Percentiles rank a stretch among this genome's conserved stretches.
These are phyloP conservation scores for Coemansia sp. DNA, from an alignment of 192 early-diverging fungal species.

Conservation along the genomic window DNA sequence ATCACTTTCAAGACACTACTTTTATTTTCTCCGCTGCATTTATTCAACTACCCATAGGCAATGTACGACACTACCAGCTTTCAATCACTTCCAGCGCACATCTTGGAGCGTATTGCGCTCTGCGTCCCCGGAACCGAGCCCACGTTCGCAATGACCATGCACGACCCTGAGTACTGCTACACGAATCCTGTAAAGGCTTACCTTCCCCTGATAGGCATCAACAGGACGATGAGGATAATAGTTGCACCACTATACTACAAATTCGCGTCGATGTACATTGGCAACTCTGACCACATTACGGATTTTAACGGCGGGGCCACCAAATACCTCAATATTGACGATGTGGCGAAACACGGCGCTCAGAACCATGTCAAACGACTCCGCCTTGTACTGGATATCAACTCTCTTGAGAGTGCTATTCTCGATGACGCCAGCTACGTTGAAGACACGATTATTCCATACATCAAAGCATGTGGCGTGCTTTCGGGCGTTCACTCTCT, in stretches of 20 bases:
- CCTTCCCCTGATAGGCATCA: conserved; percentile 12
- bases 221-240: conserved; percentile 18
- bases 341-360: conserved; percentile 4
- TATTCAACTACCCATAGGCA: too few relatives aligned
- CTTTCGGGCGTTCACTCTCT: conserved; percentile 9
- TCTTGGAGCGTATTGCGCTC: conserved; percentile 1
- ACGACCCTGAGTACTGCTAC: not conserved
- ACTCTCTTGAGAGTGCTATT: not conserved
- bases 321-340: not conserved
- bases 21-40: too few relatives aligned
- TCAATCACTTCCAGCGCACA: conserved; percentile 3
- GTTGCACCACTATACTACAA: conserved; percentile 24
- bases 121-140: not conserved
- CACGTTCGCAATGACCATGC: not conserved
- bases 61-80: conserved; percentile 1
- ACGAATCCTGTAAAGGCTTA: not conserved
- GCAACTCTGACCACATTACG: too few relatives aligned
- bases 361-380: conserved; percentile 19
- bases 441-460: not conserved
- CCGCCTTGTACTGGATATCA: conserved; percentile 8
- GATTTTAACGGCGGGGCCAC: too few relatives aligned
- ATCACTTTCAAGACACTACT: too few relatives aligned
- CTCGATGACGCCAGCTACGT: not conserved
- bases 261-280: not conserved
- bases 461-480: not conserved